Base-by-base conservation (phyloP, 2,329 filamentous ascomycete genomes). In the Neurospora sp. region DNA sequence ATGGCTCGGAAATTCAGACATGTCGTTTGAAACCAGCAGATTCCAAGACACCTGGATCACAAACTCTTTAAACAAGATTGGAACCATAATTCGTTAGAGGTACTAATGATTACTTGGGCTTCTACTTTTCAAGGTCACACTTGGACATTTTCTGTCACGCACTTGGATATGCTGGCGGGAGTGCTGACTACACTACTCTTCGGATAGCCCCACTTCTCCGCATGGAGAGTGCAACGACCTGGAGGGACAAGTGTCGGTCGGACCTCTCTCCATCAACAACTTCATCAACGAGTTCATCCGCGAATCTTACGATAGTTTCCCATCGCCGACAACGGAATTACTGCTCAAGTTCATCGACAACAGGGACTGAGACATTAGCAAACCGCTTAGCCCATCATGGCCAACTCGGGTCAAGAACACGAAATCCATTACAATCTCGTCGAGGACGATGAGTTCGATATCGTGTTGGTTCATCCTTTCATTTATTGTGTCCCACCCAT, bases 361-460 rank as follows among this genome's bases (percentile, higher is more conserved):
- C 13, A 13, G 13, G 42, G 5, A 52, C 46, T 8, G 19, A 13
- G 4, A 28, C 11, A 15, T 15, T 33, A 58, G n/a, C 46, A 28
- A 33, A 58, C 23, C 23, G 23, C 52, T 33, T 33, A 17, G 15
- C 52, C 52, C 23, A 17, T 62, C 52, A 62, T 62, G 52, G 8
- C 52, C 52, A 36, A 62, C 13, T 33, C 52, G 10, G 69, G 17
- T 38, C 11, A 52, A 28, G 38, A 72, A 73, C 66, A 78, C 76
- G 78, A 78, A 11, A 72, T 80, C 68, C 78, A 82, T 69, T 79
- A 82, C 73, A 78, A 82, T 71, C 75, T 85, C 71, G 79, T 86
- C 52, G 73, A 80, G 38, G 82, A 85, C 69, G 82, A 86, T 43
- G 85, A 87, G 77, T 87, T 87, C 73, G 85, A 86, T 76, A 84